A percentile compares a stretch with the other conserved stretches of the same genome.
These are phyloP conservation scores for Candida berthetii DNA, from an alignment of 805 yeast species.

Conservation along the genomic window DNA sequence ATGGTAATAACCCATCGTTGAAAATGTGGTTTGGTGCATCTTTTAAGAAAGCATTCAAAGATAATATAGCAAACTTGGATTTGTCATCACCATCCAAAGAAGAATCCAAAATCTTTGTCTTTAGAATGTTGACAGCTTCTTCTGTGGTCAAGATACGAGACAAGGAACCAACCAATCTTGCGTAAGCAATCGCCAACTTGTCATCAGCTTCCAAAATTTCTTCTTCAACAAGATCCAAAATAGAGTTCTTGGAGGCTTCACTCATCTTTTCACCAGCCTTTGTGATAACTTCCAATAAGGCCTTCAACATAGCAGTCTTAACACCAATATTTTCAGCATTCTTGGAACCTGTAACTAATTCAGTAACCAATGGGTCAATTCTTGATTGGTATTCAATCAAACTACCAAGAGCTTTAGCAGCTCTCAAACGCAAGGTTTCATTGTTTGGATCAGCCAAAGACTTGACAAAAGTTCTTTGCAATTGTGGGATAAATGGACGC, in stretches of 20 bases:
- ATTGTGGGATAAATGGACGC: conserved; percentile 94
- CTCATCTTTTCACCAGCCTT: conserved; percentile 76
- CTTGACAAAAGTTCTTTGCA: conserved; percentile 94
- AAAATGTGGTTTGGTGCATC: conserved; percentile 68
- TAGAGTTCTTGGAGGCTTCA: conserved; percentile 61
- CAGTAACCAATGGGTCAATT: conserved; percentile 87
- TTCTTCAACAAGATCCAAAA: conserved; percentile 69
- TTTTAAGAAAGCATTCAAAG: conserved; percentile 73
- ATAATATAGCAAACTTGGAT: conserved; percentile 59
- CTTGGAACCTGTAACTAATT: conserved; percentile 71
- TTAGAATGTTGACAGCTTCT: conserved; percentile 57
- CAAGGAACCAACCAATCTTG: conserved; percentile 71
- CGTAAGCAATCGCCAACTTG: conserved; percentile 67
- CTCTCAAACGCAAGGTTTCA: conserved; percentile 70
- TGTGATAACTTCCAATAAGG: conserved; percentile 72
- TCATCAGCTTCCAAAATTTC: conserved; percentile 53
- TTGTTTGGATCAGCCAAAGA: conserved; percentile 75
- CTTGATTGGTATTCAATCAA: conserved; percentile 87
- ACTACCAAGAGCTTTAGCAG: conserved; percentile 86
- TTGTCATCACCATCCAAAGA: conserved; percentile 34
- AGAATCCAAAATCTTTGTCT: conserved; percentile 48
- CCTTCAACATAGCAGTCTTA: conserved; percentile 79
- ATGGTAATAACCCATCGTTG: conserved; percentile 40
- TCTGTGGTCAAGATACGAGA: conserved; percentile 58
- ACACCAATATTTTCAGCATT: conserved; percentile 62